Percentiles rank a stretch among this genome's conserved stretches.
These are phyloP conservation scores for Ophiostoma australiae DNA, from an alignment of 2,329 filamentous ascomycete species.

Conservation along the genomic window DNA sequence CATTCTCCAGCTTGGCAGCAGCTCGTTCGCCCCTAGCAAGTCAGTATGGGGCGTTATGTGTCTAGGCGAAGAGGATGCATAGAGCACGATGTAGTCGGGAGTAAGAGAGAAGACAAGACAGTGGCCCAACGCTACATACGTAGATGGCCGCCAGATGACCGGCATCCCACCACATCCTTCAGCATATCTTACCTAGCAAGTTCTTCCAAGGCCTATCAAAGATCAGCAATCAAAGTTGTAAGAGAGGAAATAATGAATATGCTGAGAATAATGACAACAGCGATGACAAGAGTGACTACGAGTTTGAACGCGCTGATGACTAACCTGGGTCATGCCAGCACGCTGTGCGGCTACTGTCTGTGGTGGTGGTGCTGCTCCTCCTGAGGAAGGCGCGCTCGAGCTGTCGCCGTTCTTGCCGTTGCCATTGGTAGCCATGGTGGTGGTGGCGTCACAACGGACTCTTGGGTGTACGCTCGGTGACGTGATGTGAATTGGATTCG, in stretches of 20 bases:
- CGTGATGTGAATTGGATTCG: neutral
- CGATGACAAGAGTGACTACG: neutral
- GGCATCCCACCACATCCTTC: neutral
- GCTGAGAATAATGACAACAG: neutral
- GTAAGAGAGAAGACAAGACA: neutral
- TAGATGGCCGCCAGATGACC: too few relatives aligned
- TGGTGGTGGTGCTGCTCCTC: conserved; percentile 6
- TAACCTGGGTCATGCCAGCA: conserved; percentile 23
- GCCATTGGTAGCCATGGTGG: conserved; percentile 18
- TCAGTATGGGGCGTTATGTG: neutral
- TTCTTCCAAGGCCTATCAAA: conserved; percentile 25
- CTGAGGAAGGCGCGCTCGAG: conserved; percentile 5
- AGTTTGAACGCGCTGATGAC: neutral
- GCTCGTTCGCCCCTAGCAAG: conserved; percentile 49
- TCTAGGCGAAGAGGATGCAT: neutral
- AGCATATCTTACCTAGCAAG: conserved; percentile 23
- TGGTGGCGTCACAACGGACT: too few relatives aligned
- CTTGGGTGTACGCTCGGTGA: neutral
- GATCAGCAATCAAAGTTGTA: neutral
- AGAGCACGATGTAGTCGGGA: neutral
- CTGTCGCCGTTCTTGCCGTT: neutral
- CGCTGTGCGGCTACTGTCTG: conserved; percentile 18
- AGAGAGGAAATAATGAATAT: neutral
- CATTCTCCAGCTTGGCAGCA: conserved; percentile 49
- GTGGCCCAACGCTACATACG: neutral